A percentile compares a stretch with the other conserved stretches of the same genome.
These are phyloP conservation scores for Nymphaea colorata DNA, from an alignment of 164 flowering plant genomes.

Conservation along the genomic window DNA sequence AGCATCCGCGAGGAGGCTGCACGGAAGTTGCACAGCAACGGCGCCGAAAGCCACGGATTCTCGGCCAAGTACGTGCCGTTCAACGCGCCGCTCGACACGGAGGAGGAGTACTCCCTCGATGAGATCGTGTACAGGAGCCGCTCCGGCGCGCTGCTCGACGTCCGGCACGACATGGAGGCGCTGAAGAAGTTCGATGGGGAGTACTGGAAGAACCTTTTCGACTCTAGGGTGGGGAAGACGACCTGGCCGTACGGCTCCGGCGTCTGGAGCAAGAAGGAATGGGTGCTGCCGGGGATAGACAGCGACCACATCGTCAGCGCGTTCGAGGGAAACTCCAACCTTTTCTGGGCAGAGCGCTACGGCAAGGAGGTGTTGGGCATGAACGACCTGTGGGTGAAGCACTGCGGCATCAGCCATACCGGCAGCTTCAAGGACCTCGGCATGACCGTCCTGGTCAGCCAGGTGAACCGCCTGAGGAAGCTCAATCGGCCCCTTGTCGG, in stretches of 20 bases:
- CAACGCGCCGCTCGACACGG: conserved; percentile 29
- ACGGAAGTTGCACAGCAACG: conserved; percentile 12
- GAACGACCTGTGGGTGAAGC: conserved; percentile 88
- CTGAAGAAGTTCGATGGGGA: conserved; percentile 46
- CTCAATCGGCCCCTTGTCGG: conserved; percentile 50
- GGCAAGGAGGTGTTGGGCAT: conserved; percentile 75
- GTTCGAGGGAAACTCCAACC: conserved; percentile 80
- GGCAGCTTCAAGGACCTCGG: conserved; percentile 83
- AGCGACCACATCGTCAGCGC: conserved; percentile 62
- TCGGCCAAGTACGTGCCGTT: conserved; percentile 85
- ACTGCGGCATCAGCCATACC: conserved; percentile 76
- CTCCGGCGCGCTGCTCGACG: conserved; percentile 84
- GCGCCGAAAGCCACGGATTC: conserved; percentile 28
- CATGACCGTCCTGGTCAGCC: conserved; percentile 82
- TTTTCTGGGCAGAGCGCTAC: conserved; percentile 83
- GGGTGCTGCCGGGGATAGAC: conserved; percentile 82
- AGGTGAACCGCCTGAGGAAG: conserved; percentile 55
- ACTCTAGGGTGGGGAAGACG: conserved; percentile 71
- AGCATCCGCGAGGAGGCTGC: conserved; percentile 77
- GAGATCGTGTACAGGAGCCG: conserved; percentile 76
- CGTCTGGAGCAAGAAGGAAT: conserved; percentile 87
- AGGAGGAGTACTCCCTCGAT: conserved; percentile 77
- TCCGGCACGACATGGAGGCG: conserved; percentile 69
- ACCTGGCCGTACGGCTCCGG: conserved; percentile 94
- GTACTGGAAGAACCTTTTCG: conserved; percentile 69